Conservation (phyloP, 805 yeast genomes). For the Suhomyces sp. region DNA sequence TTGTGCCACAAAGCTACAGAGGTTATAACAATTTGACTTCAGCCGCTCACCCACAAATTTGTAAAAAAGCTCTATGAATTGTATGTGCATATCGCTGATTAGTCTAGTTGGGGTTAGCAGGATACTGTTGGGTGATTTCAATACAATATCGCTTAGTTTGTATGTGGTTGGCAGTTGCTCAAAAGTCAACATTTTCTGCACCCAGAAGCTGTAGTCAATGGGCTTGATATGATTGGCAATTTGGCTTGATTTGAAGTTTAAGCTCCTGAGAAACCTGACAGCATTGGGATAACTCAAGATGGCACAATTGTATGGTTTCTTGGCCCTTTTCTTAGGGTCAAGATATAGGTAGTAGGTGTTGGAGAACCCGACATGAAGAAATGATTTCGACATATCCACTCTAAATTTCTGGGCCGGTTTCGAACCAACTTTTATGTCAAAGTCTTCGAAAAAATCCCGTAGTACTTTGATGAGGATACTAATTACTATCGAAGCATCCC, state of each 20-base stretch:
- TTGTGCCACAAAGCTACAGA: neutral
- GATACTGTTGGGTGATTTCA: neutral
- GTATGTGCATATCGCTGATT: neutral
- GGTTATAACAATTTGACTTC: neutral
- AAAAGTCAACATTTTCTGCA: neutral
- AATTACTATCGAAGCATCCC: neutral
- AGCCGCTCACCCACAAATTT: neutral
- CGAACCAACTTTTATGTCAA: neutral
- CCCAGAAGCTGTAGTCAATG: neutral
- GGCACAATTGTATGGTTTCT: neutral
- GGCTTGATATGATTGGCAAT: neutral
- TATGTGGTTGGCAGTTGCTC: neutral
- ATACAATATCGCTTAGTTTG: neutral
- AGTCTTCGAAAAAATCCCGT: neutral
- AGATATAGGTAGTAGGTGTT: neutral
- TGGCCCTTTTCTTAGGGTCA: neutral
- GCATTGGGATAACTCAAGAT: neutral
- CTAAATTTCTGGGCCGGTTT: neutral
- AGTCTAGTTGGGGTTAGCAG: neutral
- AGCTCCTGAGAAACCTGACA: neutral
- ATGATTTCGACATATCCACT: neutral
- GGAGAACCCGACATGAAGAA: neutral
- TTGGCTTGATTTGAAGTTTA: neutral
- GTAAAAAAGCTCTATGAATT: neutral
- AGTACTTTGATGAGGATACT: neutral